phyloP scores from a whole-genome alignment of 306 rosid species.

The Cicer arietinum region DNA sequence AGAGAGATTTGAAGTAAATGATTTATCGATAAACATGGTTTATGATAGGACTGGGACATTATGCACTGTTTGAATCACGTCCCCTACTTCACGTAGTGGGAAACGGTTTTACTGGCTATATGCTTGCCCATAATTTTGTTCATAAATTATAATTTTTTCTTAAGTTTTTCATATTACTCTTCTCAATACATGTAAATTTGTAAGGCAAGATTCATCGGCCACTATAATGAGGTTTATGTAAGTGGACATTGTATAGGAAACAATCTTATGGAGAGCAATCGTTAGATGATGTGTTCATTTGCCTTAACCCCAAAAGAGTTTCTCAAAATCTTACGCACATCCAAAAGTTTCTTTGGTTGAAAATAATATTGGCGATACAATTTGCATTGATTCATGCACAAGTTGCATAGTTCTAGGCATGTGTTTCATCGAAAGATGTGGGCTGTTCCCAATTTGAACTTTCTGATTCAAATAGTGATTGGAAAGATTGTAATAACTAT shows the following conservation, averaged over 20 bases:
- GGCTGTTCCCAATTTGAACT: neutral
- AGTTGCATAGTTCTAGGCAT: neutral
- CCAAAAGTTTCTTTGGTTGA: too few relatives aligned
- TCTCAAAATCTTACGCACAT: too few relatives aligned
- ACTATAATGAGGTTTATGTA: slow-evolving; percentile 12
- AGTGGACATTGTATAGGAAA: slow-evolving; percentile 31
- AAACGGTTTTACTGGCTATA: neutral
- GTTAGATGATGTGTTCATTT: slow-evolving; percentile 18
- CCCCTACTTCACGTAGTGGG: neutral
- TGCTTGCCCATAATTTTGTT: slow-evolving; percentile 17
- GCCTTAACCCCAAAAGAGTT: neutral
- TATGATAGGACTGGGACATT: neutral
- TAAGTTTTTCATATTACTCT: neutral
- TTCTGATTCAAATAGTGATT: too few relatives aligned
- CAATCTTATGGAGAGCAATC: slow-evolving; percentile 12
- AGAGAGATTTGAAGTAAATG: neutral
- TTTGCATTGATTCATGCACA: neutral
- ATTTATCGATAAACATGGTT: neutral
- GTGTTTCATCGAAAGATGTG: neutral
- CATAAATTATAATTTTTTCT: neutral
- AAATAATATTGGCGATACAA: neutral
- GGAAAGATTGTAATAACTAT: neutral
- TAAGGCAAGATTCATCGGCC: neutral
- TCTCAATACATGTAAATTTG: neutral
- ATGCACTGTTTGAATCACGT: neutral